Conservation (phyloP, 331 rosid genomes). For the Rhamnella rubrinervis region DNA sequence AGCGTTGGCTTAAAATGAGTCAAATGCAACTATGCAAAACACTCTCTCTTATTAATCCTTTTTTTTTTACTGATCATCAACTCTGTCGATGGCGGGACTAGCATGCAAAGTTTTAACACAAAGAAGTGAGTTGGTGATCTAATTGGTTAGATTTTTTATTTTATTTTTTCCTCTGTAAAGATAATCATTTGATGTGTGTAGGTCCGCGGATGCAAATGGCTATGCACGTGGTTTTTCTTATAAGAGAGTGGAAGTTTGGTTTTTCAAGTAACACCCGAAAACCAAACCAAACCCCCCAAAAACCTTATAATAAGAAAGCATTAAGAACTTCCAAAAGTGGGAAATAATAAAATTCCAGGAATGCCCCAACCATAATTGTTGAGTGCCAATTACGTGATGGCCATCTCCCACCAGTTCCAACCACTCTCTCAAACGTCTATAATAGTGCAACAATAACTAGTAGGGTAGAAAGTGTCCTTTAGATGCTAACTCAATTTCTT, state of each 20-base stretch:
- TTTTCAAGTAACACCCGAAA: neutral
- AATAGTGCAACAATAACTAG: neutral
- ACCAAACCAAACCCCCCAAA: conserved; percentile 2
- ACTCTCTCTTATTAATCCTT: neutral
- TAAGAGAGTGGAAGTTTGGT: no score
- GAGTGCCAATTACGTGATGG: conserved; percentile 45
- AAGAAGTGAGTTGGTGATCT: no score
- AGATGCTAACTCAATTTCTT: no score
- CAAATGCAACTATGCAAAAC: neutral
- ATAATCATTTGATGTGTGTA: no score
- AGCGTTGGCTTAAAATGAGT: conserved; percentile 5
- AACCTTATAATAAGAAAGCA: neutral
- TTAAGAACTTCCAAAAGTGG: conserved; percentile 16
- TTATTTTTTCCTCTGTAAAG: no score
- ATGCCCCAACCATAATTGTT: conserved; percentile 28
- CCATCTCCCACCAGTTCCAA: conserved; percentile 39
- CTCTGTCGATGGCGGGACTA: conserved; percentile 8
- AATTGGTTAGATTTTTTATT: no score
- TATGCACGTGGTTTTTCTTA: no score
- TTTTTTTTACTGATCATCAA: no score
- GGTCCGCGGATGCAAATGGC: no score
- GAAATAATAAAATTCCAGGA: conserved; percentile 12
- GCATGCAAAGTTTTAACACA: neutral
- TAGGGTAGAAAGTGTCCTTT: conserved; percentile 3
- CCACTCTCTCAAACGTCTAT: conserved; percentile 36